phyloP scores from a whole-genome alignment of 78 protist genomes.

The Anaeramoeba ignava region DNA sequence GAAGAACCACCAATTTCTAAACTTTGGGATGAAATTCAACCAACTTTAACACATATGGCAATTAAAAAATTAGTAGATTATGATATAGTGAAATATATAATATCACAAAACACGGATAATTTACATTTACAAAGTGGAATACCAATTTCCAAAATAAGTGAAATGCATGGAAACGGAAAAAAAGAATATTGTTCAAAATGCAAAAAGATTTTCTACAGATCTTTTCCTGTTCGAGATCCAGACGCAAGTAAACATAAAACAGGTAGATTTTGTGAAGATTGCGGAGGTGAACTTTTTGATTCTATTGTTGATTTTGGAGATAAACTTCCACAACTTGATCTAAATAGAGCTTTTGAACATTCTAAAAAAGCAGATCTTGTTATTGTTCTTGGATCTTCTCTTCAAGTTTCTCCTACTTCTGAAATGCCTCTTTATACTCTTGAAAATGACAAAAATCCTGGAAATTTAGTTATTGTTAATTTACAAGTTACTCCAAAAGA shows the following conservation, averaged over 20 bases:
- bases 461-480: not conserved
- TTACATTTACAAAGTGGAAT: slow-evolving; percentile 23
- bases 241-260: slow-evolving; percentile 1
- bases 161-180: slow-evolving; percentile 35
- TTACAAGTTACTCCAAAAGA: not conserved
- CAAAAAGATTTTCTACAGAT: not conserved
- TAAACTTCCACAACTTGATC: not conserved
- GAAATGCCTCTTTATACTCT: not conserved
- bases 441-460: not conserved
- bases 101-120: slow-evolving; percentile 26
- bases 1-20: not conserved
- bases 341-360: not conserved
- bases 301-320: not conserved
- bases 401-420: not conserved
- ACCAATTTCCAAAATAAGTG: not conserved
- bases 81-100: slow-evolving; percentile 18
- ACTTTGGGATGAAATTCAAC: not conserved
- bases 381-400: not conserved
- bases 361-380: slow-evolving; percentile 1
- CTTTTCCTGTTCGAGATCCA: not conserved
- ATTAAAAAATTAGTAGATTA: not conserved
- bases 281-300: not conserved
- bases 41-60: slow-evolving; percentile 18
- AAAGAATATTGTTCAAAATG: slow-evolving; percentile 23
- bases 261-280: slow-evolving; percentile 13